Evolutionary conservation across 2,329 filamentous ascomycete genomes (phyloP).

Genomic region (Trichoderma simmonsii): DNA sequence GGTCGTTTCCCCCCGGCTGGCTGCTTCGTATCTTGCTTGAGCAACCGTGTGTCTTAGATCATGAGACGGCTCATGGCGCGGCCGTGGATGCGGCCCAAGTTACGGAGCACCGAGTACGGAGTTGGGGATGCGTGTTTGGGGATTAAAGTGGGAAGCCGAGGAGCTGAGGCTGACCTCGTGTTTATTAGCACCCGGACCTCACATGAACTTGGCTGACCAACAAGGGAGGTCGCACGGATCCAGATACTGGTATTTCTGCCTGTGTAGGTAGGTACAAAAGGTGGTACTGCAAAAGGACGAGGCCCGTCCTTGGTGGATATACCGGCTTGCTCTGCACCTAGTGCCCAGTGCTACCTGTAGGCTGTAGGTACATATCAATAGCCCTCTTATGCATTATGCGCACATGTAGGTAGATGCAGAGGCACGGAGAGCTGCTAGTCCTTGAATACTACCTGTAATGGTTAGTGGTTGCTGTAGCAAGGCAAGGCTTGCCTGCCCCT

Average conservation of each 20-base stretch:
- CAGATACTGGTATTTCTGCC: background rate
- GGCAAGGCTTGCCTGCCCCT: background rate
- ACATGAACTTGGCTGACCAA: background rate
- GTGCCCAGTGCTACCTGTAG: background rate
- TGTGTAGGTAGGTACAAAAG: background rate
- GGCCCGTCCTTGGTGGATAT: background rate
- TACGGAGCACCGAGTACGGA: background rate
- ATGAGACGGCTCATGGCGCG: constrained; percentile 15
- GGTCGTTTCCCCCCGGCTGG: constrained; percentile 6
- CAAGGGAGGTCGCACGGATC: background rate
- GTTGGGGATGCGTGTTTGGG: background rate
- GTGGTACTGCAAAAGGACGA: background rate
- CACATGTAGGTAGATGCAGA: background rate
- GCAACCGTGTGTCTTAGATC: background rate
- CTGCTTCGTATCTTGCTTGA: constrained; percentile 13
- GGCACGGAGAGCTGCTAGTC: background rate
- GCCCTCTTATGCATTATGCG: constrained; percentile 6
- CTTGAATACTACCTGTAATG: background rate
- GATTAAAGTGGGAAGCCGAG: background rate
- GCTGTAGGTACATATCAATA: constrained; percentile 1
- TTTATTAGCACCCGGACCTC: background rate
- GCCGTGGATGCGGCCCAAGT: constrained; percentile 9
- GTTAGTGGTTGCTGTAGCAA: background rate
- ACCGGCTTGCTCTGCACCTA: background rate
- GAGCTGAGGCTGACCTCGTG: constrained; percentile 5